These are phyloP conservation scores for Cordia subcordata DNA, from an alignment of 257 asterid genomes.

Conservation along the genomic window DNA sequence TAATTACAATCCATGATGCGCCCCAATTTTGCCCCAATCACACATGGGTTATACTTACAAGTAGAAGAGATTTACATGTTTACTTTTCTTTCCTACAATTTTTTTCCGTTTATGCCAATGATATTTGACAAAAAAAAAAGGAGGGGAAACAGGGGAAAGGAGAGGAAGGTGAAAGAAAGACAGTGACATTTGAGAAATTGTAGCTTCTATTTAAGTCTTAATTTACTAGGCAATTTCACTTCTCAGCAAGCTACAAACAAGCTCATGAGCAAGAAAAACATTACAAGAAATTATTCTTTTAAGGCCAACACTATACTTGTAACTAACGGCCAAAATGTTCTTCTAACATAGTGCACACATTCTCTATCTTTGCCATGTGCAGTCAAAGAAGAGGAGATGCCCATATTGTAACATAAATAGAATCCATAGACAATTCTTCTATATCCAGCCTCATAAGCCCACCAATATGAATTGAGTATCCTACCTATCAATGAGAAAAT, in stretches of 20 bases:
- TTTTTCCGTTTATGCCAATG: no score
- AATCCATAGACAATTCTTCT: conserved; percentile 63
- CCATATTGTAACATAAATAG: conserved; percentile 79
- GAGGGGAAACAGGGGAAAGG: no score
- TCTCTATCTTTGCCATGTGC: conserved; percentile 88
- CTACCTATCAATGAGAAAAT: conserved; percentile 45
- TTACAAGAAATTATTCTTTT: background rate
- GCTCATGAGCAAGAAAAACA: background rate
- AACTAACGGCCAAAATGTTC: conserved; percentile 78
- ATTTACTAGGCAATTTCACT: no score
- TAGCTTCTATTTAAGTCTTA: no score
- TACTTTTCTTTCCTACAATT: no score
- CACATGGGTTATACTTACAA: no score
- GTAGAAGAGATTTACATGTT: no score
- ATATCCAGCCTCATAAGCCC: conserved; percentile 76
- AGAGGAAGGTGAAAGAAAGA: no score
- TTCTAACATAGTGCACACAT: conserved; percentile 49
- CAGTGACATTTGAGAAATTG: no score
- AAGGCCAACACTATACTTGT: conserved; percentile 34
- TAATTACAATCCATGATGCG: no score
- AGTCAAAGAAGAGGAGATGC: conserved; percentile 76
- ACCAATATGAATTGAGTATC: conserved; percentile 75
- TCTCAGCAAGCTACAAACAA: background rate
- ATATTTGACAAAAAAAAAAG: no score
- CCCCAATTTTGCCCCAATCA: no score